These are phyloP conservation scores for Phytophthora lateralis DNA, from an alignment of 352 stramenopile species.

Conservation along the genomic window DNA sequence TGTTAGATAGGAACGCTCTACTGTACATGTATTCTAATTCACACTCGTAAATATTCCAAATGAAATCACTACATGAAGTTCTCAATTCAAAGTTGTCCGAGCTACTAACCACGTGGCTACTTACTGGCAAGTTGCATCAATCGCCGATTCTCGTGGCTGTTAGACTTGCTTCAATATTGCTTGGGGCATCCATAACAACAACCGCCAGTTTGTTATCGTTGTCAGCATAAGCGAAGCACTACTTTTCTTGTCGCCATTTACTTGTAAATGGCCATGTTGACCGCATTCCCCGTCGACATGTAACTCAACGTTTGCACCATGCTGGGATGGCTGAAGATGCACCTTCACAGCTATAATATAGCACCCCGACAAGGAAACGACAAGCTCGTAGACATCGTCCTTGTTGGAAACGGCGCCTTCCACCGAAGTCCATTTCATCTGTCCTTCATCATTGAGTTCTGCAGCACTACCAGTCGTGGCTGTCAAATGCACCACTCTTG, in stretches of 20 bases:
- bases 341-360: neutral
- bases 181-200: neutral
- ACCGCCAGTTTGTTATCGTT: neutral
- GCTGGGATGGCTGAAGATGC: neutral
- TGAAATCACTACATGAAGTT: no score
- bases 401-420: neutral
- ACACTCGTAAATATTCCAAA: no score
- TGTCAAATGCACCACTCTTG: neutral
- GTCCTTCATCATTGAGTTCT: neutral
- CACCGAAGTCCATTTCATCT: neutral
- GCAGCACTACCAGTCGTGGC: neutral
- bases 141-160: neutral
- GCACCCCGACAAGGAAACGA: neutral
- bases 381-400: neutral
- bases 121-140: neutral
- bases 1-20: no score
- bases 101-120: neutral
- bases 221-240: neutral
- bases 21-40: no score
- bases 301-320: neutral
- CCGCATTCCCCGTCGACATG: neutral
- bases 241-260: neutral
- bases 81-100: no score
- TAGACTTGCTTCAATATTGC: neutral
- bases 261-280: neutral